Conservation (phyloP, 345 rosid genomes). For the Acer negundo region DNA sequence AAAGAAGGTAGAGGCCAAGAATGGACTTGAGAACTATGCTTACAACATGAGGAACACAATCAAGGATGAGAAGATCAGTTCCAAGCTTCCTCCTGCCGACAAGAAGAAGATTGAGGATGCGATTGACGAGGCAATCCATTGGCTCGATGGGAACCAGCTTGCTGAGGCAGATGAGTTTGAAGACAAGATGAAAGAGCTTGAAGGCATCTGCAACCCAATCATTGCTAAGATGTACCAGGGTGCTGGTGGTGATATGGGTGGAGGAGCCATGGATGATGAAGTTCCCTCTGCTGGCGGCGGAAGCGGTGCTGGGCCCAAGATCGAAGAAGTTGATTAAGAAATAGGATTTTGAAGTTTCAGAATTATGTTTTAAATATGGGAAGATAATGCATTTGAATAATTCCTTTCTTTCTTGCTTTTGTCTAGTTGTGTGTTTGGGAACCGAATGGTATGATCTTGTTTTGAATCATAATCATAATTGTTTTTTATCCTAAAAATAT, state of each 20-base stretch:
- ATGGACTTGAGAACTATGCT: conserved; percentile 47
- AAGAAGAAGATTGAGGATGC: conserved; percentile 58
- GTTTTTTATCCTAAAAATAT: no score
- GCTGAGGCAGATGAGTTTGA: conserved; percentile 51
- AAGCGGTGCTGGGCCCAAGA: conserved; percentile 60
- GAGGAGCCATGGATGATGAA: conserved; percentile 21
- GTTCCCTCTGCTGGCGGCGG: conserved; percentile 29
- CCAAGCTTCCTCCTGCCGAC: conserved; percentile 42
- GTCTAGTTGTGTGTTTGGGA: neutral
- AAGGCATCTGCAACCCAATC: conserved; percentile 46
- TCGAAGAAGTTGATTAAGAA: conserved; percentile 59
- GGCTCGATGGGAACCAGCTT: conserved; percentile 56
- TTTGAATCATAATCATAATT: neutral
- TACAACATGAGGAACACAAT: conserved; percentile 67
- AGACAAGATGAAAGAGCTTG: conserved; percentile 54
- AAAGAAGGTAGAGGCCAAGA: conserved; percentile 57
- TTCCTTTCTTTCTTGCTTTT: neutral
- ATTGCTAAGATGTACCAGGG: conserved; percentile 49
- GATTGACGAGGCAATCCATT: conserved; percentile 42
- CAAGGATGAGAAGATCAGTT: conserved; percentile 52
- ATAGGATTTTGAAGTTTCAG: no score
- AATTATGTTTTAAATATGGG: neutral
- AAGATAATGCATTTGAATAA: neutral
- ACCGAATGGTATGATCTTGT: neutral
- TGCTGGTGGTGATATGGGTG: conserved; percentile 31